phyloP scores from a whole-genome alignment of 768 basidiomycete genomes.

The Lactarius pseudohatsudake region DNA sequence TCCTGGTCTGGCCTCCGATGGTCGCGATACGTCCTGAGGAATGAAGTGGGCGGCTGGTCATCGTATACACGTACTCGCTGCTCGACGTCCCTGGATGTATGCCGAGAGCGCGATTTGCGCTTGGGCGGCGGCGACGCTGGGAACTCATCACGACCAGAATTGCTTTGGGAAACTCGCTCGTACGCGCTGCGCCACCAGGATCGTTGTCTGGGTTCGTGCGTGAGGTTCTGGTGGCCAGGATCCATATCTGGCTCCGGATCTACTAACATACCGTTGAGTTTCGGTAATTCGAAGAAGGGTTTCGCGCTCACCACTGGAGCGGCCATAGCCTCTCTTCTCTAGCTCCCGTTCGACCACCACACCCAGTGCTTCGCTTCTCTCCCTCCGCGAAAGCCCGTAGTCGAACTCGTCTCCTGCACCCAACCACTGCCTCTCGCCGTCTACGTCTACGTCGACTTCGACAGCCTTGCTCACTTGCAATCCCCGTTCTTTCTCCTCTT shows the following conservation, averaged over 20 bases:
- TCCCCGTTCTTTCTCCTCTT: constrained; percentile 13
- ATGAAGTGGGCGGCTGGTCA: constrained; percentile 44
- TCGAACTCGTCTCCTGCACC: constrained; percentile 47
- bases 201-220: constrained; percentile 15
- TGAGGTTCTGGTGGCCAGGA: background rate
- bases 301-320: constrained; percentile 19
- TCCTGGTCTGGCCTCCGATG: constrained; percentile 1
- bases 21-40: constrained; percentile 36
- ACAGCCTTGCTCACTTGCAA: constrained; percentile 13
- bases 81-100: constrained; percentile 28
- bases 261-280: background rate
- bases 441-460: constrained; percentile 39
- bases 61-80: constrained; percentile 32
- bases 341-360: constrained; percentile 56
- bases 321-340: constrained; percentile 36
- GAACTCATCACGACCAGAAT: constrained; percentile 19
- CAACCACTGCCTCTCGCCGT: constrained; percentile 53
- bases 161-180: constrained; percentile 26
- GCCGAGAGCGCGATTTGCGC: constrained; percentile 28
- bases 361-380: constrained; percentile 54
- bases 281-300: background rate
- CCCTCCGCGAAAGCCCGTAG: constrained; percentile 44
- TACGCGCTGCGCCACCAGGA: constrained; percentile 30
- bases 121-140: constrained; percentile 25
- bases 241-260: background rate